Base-by-base conservation (phyloP, 805 yeast species). In the Cyberlindnera nakhonratchasimensis region DNA sequence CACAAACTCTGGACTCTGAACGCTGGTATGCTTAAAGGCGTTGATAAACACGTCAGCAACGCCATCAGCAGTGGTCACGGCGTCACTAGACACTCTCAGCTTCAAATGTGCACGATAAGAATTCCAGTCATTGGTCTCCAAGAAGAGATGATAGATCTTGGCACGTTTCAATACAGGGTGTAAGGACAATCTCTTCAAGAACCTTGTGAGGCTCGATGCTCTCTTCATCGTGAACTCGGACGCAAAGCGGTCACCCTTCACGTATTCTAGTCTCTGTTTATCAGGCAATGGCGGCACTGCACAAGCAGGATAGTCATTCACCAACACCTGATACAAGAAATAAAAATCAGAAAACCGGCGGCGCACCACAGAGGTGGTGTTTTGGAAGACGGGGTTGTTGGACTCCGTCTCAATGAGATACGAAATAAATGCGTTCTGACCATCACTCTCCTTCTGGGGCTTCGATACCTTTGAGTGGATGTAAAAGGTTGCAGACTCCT, bases 271-370 rank as follows among this genome's bases (percentile, higher is more conserved):
- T 46, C 95, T 77, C 66, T 86, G 86, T 62, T 89, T 90, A 48
- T 91, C 95, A 0, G 99, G 99, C 40, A 91, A 70, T 12, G 98
- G 97, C 1, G 99, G 99, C 0, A 91, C 78, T 12, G 93, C 77
- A 46, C 86, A 72, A 4, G 93, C 85, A 0, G 97, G 96, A 59
- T 71, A 85, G 58, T 90, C 96, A 51, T 79, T 82, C 38, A 72
- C 61, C 40, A 91, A 67, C 43, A 87, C 80, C 47, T 82, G 85
- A 62, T 82, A 86, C 18, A 91, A 71, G 51, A 82, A 79, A 44
- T 83, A 75, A 62, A 91, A 87, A 62, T 93, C 98, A 5, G 91
- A 85, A 62, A 86, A 91, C 39, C 99, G 72, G 53, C 97, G 74
- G 35, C 95, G 72, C 3, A 83, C 81, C 19, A 66, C 64, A 41